These are phyloP conservation scores for Comarum palustre DNA, from an alignment of 306 rosid species.

Conservation along the genomic window DNA sequence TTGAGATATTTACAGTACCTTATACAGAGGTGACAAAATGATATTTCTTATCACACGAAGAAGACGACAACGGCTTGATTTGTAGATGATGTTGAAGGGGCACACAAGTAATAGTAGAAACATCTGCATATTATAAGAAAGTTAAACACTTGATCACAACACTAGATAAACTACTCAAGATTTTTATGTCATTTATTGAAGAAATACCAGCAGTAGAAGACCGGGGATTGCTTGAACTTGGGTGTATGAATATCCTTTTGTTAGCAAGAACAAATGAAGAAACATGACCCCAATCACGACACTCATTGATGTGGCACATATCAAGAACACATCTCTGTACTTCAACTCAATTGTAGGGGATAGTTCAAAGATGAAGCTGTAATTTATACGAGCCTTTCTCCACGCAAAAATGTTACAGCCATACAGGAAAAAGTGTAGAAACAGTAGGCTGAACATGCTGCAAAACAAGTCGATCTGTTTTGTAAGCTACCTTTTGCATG, in stretches of 20 bases:
- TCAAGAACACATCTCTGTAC: slow-evolving; percentile 78
- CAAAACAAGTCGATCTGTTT: slow-evolving; percentile 26
- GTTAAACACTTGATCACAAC: not conserved
- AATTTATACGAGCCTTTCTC: slow-evolving; percentile 87
- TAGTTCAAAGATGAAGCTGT: slow-evolving; percentile 84
- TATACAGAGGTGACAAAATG: slow-evolving; percentile 82
- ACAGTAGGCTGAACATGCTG: slow-evolving; percentile 96
- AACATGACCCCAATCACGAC: slow-evolving; percentile 74
- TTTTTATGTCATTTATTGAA: not conserved
- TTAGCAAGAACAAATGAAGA: slow-evolving; percentile 66
- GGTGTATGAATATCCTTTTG: slow-evolving; percentile 69
- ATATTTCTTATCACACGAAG: slow-evolving; percentile 85
- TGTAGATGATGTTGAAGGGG: slow-evolving; percentile 74
- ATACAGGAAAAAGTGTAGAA: slow-evolving; percentile 86
- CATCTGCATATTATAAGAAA: slow-evolving; percentile 43
- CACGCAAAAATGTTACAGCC: slow-evolving; percentile 93
- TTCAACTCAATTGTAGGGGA: slow-evolving; percentile 70
- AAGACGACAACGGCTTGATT: slow-evolving; percentile 73
- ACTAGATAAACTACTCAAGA: not conserved
- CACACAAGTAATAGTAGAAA: slow-evolving; percentile 62
- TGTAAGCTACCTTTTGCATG: not conserved
- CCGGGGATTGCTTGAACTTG: slow-evolving; percentile 82
- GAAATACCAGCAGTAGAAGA: slow-evolving; percentile 72
- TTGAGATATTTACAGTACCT: slow-evolving; percentile 42
- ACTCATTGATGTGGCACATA: slow-evolving; percentile 75